Evolutionary conservation across 2,329 filamentous ascomycete genomes (phyloP).

Genomic region (Aspergillus sp.): DNA sequence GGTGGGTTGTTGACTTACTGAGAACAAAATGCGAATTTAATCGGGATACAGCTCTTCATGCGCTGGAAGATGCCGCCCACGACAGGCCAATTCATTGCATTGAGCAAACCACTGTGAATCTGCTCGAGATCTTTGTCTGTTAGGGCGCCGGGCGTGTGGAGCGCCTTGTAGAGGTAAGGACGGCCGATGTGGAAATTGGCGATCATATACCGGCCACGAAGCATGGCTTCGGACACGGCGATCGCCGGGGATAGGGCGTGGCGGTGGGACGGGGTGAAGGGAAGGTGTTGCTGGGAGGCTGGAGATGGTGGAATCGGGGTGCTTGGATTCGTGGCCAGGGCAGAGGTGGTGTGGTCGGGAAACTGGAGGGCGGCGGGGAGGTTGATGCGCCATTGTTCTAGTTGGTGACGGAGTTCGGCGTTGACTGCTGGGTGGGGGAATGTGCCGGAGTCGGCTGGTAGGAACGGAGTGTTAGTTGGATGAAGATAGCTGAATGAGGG

Average conservation of each 20-base stretch:
- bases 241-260: constrained; percentile 36
- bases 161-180: constrained; percentile 46
- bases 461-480: constrained; percentile 12
- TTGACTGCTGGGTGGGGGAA: constrained; percentile 52
- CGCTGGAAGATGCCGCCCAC: constrained; percentile 40
- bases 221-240: constrained; percentile 42
- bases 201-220: constrained; percentile 39
- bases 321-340: constrained; percentile 16
- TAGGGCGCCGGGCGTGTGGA: constrained; percentile 39
- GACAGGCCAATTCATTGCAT: constrained; percentile 47
- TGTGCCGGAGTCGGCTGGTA: constrained; percentile 42
- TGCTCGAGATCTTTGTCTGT: constrained; percentile 45
- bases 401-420: constrained; percentile 56
- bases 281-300: constrained; percentile 22
- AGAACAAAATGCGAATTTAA: constrained; percentile 45
- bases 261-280: constrained; percentile 9
- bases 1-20: constrained; percentile 28
- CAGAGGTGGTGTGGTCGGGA: constrained; percentile 32
- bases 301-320: constrained; percentile 26
- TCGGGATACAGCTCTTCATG: constrained; percentile 47
- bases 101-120: constrained; percentile 39
- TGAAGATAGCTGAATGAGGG: neutral
- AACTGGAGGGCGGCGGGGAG: constrained; percentile 53
- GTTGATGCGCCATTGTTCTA: constrained; percentile 57
- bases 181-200: constrained; percentile 45